A percentile compares a stretch with the other conserved stretches of the same genome.
phyloP scores from a whole-genome alignment of 179 eudicot species.

The Amaranthus tricolor region DNA sequence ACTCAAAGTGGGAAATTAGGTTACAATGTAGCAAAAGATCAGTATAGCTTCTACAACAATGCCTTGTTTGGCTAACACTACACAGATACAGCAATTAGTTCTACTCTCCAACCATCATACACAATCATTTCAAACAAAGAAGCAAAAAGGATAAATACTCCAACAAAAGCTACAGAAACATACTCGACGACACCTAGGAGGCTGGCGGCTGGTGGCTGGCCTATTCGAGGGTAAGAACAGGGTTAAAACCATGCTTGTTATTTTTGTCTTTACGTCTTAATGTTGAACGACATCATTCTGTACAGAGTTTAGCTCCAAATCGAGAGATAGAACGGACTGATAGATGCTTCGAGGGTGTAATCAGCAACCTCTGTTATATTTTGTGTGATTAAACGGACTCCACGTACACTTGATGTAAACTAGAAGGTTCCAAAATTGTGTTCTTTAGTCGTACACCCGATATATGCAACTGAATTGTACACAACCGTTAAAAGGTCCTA shows the following conservation, averaged over 20 bases:
- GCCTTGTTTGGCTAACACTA: constrained; percentile 11
- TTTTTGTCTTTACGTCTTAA: constrained; percentile 13
- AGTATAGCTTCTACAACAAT: constrained; percentile 25
- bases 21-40: constrained; percentile 13
- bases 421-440: constrained; percentile 36
- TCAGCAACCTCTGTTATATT: constrained; percentile 25
- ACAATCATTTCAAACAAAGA: constrained; percentile 4
- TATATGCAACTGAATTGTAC: constrained; percentile 27
- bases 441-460: constrained; percentile 27
- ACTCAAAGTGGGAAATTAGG: constrained; percentile 15
- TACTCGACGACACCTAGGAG: constrained; percentile 7
- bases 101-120: constrained; percentile 23
- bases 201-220: constrained; percentile 13
- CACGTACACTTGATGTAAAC: constrained; percentile 9
- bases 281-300: constrained; percentile 17
- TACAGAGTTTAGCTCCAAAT: constrained; percentile 27
- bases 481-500: constrained; percentile 15
- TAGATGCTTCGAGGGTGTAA: constrained; percentile 2
- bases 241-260: constrained; percentile 17
- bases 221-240: constrained; percentile 4
- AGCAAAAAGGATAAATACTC: background rate
- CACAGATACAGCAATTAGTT: constrained; percentile 19
- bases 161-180: background rate
- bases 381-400: constrained; percentile 1
- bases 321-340: constrained; percentile 8